phyloP scores from a whole-genome alignment of 1,139 yeast species.

The Blastobotrys raffinosifermentans region DNA sequence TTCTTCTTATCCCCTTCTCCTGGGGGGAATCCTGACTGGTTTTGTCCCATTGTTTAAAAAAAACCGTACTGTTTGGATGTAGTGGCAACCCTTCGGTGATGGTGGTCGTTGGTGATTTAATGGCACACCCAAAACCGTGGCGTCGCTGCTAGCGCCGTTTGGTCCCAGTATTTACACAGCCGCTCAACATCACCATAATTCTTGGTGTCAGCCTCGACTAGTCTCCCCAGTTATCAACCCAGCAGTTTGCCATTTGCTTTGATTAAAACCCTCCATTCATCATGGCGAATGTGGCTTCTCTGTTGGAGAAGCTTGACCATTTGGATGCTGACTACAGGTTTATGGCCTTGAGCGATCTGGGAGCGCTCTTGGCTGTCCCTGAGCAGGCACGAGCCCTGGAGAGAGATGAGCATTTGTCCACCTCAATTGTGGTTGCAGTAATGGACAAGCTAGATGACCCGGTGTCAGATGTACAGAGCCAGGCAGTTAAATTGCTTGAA shows the following conservation, averaged over 20 bases:
- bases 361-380: slow-evolving; percentile 39
- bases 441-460: slow-evolving; percentile 54
- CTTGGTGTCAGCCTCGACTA: too few species aligned
- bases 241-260: background rate
- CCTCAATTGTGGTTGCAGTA: slow-evolving; percentile 43
- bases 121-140: too few species aligned
- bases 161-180: too few species aligned
- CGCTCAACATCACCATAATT: too few species aligned
- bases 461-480: slow-evolving; percentile 72
- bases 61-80: slow-evolving; percentile 46
- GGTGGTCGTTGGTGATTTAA: too few species aligned
- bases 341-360: slow-evolving; percentile 80
- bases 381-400: slow-evolving; percentile 28
- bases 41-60: slow-evolving; percentile 55
- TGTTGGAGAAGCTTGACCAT: slow-evolving; percentile 26
- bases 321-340: slow-evolving; percentile 77
- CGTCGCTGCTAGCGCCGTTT: too few species aligned
- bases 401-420: slow-evolving; percentile 27
- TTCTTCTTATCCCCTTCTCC: slow-evolving; percentile 56
- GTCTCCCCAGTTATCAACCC: too few species aligned
- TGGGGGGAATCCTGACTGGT: slow-evolving; percentile 63
- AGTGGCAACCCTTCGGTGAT: too few species aligned
- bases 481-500: slow-evolving; percentile 56
- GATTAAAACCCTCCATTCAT: slow-evolving; percentile 7
- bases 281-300: slow-evolving; percentile 6